Conservation (phyloP, 2,329 filamentous ascomycete species). For the Diaporthe vexans region DNA sequence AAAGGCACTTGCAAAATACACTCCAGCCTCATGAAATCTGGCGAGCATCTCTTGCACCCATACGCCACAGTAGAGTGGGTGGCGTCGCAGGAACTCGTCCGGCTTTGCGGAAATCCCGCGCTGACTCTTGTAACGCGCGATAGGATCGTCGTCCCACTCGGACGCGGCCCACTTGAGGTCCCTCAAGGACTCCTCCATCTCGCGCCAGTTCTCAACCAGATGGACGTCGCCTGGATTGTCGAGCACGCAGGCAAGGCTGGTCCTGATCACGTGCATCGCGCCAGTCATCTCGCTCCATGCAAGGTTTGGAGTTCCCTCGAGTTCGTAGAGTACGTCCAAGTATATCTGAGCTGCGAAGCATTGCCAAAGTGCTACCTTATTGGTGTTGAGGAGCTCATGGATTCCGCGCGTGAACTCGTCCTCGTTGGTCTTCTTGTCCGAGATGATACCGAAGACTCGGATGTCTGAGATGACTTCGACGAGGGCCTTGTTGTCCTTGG, state of each 20-base stretch:
- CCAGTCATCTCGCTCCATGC: constrained; percentile 7
- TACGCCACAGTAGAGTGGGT: constrained; percentile 18
- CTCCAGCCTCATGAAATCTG: not conserved
- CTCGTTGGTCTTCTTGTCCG: not conserved
- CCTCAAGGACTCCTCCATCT: not conserved
- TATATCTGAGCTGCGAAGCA: constrained; percentile 4
- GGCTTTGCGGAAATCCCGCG: not conserved
- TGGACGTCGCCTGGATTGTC: not conserved
- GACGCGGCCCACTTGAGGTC: not conserved
- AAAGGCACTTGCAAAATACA: not conserved
- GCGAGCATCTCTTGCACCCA: not conserved
- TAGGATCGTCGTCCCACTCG: not conserved
- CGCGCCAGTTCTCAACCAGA: not conserved
- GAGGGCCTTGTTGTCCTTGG: not conserved
- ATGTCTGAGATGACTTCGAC: not conserved
- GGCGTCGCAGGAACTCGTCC: not conserved
- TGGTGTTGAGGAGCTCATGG: not conserved
- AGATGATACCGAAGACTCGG: not conserved
- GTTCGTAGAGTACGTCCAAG: not conserved
- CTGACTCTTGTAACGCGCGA: not conserved
- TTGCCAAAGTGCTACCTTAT: not conserved
- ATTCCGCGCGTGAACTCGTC: constrained; percentile 13
- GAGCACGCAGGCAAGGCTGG: not conserved
- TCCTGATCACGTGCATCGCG: not conserved
- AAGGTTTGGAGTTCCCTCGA: not conserved